These are phyloP conservation scores for Lactarius vividus DNA, from an alignment of 768 basidiomycete genomes.

Conservation along the genomic window DNA sequence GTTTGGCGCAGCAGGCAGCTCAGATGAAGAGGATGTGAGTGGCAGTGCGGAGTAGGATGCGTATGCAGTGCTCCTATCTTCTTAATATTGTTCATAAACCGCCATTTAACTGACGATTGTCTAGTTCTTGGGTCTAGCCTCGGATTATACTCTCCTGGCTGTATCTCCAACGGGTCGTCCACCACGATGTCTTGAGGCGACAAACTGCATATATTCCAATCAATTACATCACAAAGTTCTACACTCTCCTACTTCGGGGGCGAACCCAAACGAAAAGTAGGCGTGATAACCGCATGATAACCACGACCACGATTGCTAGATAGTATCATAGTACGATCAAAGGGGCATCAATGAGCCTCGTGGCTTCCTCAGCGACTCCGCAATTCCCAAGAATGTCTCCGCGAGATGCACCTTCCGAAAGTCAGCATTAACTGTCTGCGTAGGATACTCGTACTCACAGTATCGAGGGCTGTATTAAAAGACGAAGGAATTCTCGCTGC, in stretches of 20 bases:
- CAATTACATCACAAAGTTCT: background rate
- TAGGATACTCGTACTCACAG: constrained; percentile 39
- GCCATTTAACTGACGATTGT: too few species aligned
- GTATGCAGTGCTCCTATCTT: too few species aligned
- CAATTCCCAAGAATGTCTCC: constrained; percentile 56
- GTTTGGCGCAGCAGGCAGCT: too few species aligned
- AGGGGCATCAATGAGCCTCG: constrained; percentile 44
- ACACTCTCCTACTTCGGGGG: background rate
- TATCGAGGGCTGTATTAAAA: constrained; percentile 50
- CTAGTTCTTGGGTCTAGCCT: too few species aligned
- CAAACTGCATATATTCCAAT: background rate
- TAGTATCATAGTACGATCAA: too few species aligned
- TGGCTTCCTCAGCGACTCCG: constrained; percentile 56
- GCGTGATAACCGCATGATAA: background rate
- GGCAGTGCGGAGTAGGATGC: too few species aligned
- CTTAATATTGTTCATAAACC: too few species aligned
- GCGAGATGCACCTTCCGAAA: constrained; percentile 48
- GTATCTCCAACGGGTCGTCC: too few species aligned
- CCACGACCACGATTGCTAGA: background rate
- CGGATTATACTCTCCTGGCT: too few species aligned
- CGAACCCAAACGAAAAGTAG: background rate
- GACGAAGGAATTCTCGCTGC: constrained; percentile 40
- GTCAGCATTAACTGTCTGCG: background rate
- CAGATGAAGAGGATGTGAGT: too few species aligned
- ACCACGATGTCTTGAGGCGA: too few species aligned